Evolutionary conservation across 257 asterid species (phyloP).

Genomic region (Thymus mandschuricus): DNA sequence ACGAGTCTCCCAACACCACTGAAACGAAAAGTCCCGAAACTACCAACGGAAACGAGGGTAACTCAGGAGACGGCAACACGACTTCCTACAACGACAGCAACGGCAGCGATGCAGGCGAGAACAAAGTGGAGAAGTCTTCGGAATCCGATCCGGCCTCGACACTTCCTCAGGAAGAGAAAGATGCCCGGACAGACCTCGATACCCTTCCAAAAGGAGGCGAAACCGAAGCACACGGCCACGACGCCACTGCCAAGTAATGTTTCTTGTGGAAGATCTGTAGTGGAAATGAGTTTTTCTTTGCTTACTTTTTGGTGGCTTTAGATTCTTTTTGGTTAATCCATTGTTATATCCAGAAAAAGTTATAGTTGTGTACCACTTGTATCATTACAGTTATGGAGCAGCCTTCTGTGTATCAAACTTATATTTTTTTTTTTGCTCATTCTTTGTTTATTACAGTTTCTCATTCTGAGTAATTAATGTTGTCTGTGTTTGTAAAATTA

Average conservation of each 20-base stretch:
- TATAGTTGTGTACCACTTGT: slow-evolving; percentile 35
- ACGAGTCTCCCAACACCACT: slow-evolving; percentile 22
- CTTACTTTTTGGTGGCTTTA: slow-evolving; percentile 13
- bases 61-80: slow-evolving; percentile 36
- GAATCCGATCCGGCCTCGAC: slow-evolving; percentile 43
- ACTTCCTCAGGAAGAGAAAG: slow-evolving; percentile 64
- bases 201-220: slow-evolving; percentile 71
- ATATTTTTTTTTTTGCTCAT: slow-evolving; percentile 7
- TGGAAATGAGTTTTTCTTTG: slow-evolving; percentile 1
- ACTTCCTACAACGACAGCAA: slow-evolving; percentile 56
- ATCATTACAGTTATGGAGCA: slow-evolving; percentile 23
- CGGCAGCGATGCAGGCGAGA: slow-evolving; percentile 46
- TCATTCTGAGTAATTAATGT: no score
- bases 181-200: slow-evolving; percentile 61
- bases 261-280: slow-evolving; percentile 18
- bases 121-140: slow-evolving; percentile 36
- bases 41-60: slow-evolving; percentile 23
- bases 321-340: slow-evolving; percentile 32
- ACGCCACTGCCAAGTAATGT: slow-evolving; percentile 60
- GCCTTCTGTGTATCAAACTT: slow-evolving; percentile 22
- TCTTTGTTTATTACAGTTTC: slow-evolving; percentile 3
- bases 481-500: no score
- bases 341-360: slow-evolving; percentile 23
- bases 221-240: slow-evolving; percentile 36
- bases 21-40: slow-evolving; percentile 37